Evolutionary conservation across 208 protist species (phyloP).

Genomic region (Lotmaria passim): DNA sequence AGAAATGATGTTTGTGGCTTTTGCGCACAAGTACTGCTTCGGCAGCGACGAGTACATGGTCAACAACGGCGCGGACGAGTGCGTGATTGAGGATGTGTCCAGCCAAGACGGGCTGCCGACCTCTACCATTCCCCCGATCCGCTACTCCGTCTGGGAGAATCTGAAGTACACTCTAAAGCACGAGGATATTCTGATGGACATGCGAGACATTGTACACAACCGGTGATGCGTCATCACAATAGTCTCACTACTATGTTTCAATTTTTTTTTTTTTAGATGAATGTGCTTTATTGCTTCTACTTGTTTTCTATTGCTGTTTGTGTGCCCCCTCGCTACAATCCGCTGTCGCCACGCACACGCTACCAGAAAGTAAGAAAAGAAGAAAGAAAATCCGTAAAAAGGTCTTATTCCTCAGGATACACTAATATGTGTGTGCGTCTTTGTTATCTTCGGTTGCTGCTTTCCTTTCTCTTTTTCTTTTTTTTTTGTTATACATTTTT

Average conservation of each 20-base stretch:
- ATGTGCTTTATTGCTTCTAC: not conserved
- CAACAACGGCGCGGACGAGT: slow-evolving; percentile 25
- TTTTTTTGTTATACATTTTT: not conserved
- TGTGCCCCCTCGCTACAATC: no score
- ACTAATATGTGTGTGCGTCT: no score
- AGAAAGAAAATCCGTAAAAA: no score
- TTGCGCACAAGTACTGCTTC: slow-evolving; percentile 92
- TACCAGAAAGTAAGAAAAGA: no score
- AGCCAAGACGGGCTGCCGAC: slow-evolving; percentile 34
- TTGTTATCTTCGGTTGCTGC: no score
- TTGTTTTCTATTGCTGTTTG: not conserved
- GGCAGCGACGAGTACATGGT: slow-evolving; percentile 81
- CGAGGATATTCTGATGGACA: slow-evolving; percentile 80
- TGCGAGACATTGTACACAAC: slow-evolving; percentile 80
- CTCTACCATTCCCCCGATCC: slow-evolving; percentile 69
- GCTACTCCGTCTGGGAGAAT: slow-evolving; percentile 77
- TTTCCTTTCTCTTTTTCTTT: slow-evolving; percentile 3
- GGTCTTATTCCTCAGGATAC: no score
- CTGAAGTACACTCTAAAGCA: slow-evolving; percentile 86
- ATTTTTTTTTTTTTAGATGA: slow-evolving; percentile 2
- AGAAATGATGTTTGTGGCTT: slow-evolving; percentile 93
- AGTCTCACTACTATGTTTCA: not conserved
- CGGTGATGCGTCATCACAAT: slow-evolving; percentile 32
- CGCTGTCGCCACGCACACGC: no score
- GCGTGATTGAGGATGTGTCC: slow-evolving; percentile 35